Base-by-base conservation (phyloP, 805 yeast species). In the Hermanozyma aechmeae region DNA sequence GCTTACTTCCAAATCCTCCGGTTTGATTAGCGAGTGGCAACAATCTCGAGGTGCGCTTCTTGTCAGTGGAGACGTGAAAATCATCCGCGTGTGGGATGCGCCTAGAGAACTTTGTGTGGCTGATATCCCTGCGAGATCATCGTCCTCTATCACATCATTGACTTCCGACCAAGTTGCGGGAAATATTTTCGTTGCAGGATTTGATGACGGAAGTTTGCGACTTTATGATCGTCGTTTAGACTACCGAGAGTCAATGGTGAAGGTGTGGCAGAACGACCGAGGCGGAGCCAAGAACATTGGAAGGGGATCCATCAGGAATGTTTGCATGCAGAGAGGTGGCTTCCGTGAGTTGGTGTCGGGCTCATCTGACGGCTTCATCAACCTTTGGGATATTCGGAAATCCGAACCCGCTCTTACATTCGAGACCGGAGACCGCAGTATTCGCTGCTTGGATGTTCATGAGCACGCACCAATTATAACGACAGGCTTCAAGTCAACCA, bases 91-190 rank as follows among this genome's bases (percentile, higher is more conserved):
- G 2, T 92, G 98, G 98, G 97, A 92, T 56, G 97, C 97, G 0
- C 92, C 95, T 9, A 65, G 96, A 20, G 98, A 92, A 48, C 65
- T 80, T 29, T 80, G 95, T 47, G 67, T 83, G 27, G 73, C 74
- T 12, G 96, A 86, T 45, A 79, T 92, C 28, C 96, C 97, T 0
- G 93, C 94, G 0, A 68, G 96, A 32, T 83, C 95, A 0, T 76
- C 94, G 1, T 76, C 89, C 13, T 76, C 89, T n/a, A 79, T 92
- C 28, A 81, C 95, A 0, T 69, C 93, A 1, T 59, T 92, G 29
- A 87, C 97, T 0, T 85, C 96, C 0, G 98, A 92, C 49, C 96
- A 89, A 48, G 89, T 92, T 7, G 84, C 95, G 0, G 97, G 98
- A 12, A 79, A 89, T 43, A 67, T 85, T 2, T 75, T 92, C 42